Base-by-base conservation (phyloP, 2,329 filamentous ascomycete genomes). In the Colletotrichum godetiae region DNA sequence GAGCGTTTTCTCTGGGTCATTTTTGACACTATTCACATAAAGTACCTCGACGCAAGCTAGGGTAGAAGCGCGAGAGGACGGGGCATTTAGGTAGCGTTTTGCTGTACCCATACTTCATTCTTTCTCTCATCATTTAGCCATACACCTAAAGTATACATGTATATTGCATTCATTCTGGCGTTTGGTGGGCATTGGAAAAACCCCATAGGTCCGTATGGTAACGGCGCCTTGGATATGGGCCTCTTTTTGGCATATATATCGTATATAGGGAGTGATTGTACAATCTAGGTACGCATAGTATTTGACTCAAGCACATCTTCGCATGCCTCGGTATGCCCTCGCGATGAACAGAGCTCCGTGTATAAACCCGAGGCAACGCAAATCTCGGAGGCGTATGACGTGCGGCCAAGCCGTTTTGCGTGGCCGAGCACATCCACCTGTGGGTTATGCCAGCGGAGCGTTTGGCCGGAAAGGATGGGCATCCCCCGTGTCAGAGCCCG, bases 151-250 rank as follows among this genome's bases (percentile, higher is more conserved):
- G 37, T n/a, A 55, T 58, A 49, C 42, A 49, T 49, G 42, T 49
- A 19, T 46, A 29, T 66, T 55, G 65, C 66, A 63, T 72, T 46
- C 55, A 22, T 33, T 69, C n/a, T 12, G 69, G 69, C 52, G 66
- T 72, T 72, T 52, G 53, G 35, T n/a, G 46, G 33, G n/a, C 24
- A 53, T 72, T 53, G 31, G 42, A 46, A 72, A 52, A 57, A 2
- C 11, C 4, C 19, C 37, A 42, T 42, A 19, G 37, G 37, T 5
- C 37, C 15, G 37, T 13, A 42, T 42, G 37, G 37, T 19, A 8
- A 19, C 19, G 37, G 37, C 37, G 19, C 13, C 6, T 10, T n/a
- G 22, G 29, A 13, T 46, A 35, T 6, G 29, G 60, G 19, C 46
- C 37, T 42, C 27, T 15, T 46, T 62, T 3, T 62, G 19, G 59